Evolutionary conservation across 306 rosid genomes (phyloP).

Genomic region (Carpinus fangiana): DNA sequence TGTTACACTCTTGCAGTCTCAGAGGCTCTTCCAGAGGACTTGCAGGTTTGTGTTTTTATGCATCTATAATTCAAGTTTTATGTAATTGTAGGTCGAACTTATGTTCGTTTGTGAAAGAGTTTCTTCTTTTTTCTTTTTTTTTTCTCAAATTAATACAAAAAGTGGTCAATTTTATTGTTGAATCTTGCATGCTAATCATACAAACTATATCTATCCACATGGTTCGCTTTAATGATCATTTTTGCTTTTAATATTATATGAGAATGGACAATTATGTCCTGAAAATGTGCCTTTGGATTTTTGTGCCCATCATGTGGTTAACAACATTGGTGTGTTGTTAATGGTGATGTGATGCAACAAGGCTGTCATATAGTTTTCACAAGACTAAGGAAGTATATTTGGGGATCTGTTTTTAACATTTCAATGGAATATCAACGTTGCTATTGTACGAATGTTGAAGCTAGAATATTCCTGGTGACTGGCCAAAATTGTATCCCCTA

Average conservation of each 20-base stretch:
- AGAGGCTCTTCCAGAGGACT: conserved; percentile 89
- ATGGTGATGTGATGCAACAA: not conserved
- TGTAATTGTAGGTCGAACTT: not conserved
- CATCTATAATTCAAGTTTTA: not conserved
- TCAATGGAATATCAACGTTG: not conserved
- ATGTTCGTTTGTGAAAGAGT: no score
- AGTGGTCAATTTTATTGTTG: not conserved
- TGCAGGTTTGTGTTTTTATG: conserved; percentile 60
- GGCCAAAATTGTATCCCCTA: not conserved
- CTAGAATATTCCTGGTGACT: not conserved
- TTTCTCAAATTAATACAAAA: not conserved
- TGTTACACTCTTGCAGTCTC: conserved; percentile 97
- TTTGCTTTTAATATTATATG: not conserved
- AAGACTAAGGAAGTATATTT: not conserved
- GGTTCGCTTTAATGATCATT: not conserved
- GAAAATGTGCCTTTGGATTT: not conserved
- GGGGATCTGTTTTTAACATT: not conserved
- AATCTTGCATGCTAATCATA: not conserved
- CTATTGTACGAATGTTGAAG: not conserved
- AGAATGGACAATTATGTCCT: not conserved
- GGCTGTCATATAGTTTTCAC: not conserved
- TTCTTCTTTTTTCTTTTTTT: not conserved
- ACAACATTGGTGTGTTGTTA: not conserved
- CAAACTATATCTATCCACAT: not conserved
- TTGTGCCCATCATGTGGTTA: not conserved